Conservation (phyloP, 768 basidiomycete genomes). For the Cystobasidium ongulense region DNA sequence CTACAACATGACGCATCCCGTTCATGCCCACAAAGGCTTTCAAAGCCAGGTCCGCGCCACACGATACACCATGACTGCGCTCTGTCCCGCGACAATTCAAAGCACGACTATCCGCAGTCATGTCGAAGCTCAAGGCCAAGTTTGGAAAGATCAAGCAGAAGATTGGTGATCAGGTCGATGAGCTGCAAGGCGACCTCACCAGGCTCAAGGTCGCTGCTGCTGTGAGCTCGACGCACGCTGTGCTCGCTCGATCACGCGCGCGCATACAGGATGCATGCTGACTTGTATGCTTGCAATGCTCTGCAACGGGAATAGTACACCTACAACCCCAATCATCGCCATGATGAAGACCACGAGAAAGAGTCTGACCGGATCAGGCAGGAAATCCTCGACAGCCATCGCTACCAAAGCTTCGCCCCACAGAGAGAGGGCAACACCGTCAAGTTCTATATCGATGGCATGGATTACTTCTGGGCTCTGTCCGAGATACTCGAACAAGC, state of each 20-base stretch:
- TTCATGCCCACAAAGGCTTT: not conserved
- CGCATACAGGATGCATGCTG: not conserved
- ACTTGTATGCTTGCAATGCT: not conserved
- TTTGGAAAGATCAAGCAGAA: not conserved
- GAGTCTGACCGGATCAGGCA: conserved; percentile 53
- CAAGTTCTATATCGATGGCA: conserved; percentile 81
- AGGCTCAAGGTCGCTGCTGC: conserved; percentile 4
- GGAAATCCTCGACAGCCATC: conserved; percentile 67
- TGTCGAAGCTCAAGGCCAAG: conserved; percentile 15
- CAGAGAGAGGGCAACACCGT: conserved; percentile 62
- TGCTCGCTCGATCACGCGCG: not conserved
- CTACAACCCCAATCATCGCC: conserved; percentile 37
- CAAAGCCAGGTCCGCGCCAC: not conserved
- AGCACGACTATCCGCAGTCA: not conserved
- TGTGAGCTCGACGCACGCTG: not conserved
- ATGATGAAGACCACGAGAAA: conserved; percentile 62
- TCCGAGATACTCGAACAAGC: conserved; percentile 55
- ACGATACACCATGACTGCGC: not conserved
- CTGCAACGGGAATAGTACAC: not conserved
- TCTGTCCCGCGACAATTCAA: not conserved
- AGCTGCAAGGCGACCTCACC: not conserved
- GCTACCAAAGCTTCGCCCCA: conserved; percentile 75
- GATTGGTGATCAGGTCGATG: not conserved
- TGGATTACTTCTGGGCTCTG: conserved; percentile 93
- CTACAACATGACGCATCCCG: no score